Percentiles rank a stretch among this genome's conserved stretches.
Evolutionary conservation across 2,329 filamentous ascomycete species (phyloP).

Genomic region (Pseudogymnoascus destructans): DNA sequence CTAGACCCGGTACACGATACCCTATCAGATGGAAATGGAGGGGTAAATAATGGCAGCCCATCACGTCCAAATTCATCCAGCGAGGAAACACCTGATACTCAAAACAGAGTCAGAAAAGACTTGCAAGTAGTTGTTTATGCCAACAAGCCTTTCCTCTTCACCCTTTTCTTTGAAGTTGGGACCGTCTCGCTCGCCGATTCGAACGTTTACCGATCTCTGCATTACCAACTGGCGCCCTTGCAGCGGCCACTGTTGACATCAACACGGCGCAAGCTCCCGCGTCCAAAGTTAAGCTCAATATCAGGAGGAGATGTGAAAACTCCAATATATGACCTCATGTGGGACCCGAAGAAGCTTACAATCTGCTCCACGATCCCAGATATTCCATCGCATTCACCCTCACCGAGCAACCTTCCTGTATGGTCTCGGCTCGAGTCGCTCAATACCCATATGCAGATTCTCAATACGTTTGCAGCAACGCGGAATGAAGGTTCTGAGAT

Average conservation of each 20-base stretch:
- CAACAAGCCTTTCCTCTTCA: conserved; percentile 63
- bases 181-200: conserved; percentile 45
- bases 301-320: conserved; percentile 19
- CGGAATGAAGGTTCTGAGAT: conserved; percentile 33
- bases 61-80: conserved; percentile 19
- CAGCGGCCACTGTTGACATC: conserved; percentile 43
- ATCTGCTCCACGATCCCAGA: conserved; percentile 53
- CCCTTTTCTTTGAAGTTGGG: conserved; percentile 54
- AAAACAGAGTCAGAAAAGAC: conserved; percentile 42
- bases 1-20: conserved; percentile 33
- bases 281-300: conserved; percentile 27
- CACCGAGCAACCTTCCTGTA: conserved; percentile 20
- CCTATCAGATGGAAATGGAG: conserved; percentile 33
- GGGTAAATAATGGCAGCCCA: conserved; percentile 19
- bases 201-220: conserved; percentile 45
- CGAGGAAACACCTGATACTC: conserved; percentile 29
- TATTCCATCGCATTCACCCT: conserved; percentile 38
- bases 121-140: conserved; percentile 61
- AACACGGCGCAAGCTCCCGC: conserved; percentile 43
- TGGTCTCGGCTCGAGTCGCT: conserved; percentile 52
- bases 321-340: conserved; percentile 49
- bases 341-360: conserved; percentile 43
- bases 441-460: conserved; percentile 50
- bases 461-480: conserved; percentile 41
- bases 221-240: conserved; percentile 46